Percentiles rank a stretch among this genome's conserved stretches.
These are phyloP conservation scores for Talaromyces funiculosus DNA, from an alignment of 2,329 filamentous ascomycete genomes.

Conservation along the genomic window DNA sequence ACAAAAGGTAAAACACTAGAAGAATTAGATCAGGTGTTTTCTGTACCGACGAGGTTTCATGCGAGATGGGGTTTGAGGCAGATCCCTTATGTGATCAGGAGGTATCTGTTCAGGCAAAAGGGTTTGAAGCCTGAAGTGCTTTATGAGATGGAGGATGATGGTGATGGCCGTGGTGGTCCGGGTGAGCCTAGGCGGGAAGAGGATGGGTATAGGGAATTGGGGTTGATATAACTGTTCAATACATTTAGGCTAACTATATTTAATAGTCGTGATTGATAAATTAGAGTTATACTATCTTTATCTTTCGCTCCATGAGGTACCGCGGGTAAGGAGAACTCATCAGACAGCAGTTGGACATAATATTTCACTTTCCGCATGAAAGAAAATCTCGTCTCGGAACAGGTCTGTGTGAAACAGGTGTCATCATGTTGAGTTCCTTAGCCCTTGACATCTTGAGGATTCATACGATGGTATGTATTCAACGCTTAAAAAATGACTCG, in stretches of 20 bases:
- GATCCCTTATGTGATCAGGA: constrained; percentile 31
- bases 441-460: background rate
- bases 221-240: constrained; percentile 1
- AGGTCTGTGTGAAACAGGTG: constrained; percentile 51
- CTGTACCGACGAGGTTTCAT: constrained; percentile 44
- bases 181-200: background rate
- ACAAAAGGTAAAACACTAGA: constrained; percentile 41
- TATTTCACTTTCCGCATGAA: constrained; percentile 44
- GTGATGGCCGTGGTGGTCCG: background rate
- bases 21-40: constrained; percentile 51
- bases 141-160: constrained; percentile 30
- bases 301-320: too few relatives aligned
- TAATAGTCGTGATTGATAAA: background rate
- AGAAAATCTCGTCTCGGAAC: constrained; percentile 63
- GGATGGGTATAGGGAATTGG: constrained; percentile 7
- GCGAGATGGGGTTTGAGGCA: constrained; percentile 36
- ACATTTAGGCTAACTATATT: background rate
- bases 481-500: constrained; percentile 65
- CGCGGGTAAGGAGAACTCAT: constrained; percentile 21
- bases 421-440: constrained; percentile 43
- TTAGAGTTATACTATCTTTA: background rate
- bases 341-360: constrained; percentile 45
- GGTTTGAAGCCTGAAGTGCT: constrained; percentile 37
- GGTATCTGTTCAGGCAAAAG: constrained; percentile 28
- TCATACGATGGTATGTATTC: background rate